These are phyloP conservation scores for Fusarium fracticaudum DNA, from an alignment of 2,329 filamentous ascomycete genomes.

Conservation along the genomic window DNA sequence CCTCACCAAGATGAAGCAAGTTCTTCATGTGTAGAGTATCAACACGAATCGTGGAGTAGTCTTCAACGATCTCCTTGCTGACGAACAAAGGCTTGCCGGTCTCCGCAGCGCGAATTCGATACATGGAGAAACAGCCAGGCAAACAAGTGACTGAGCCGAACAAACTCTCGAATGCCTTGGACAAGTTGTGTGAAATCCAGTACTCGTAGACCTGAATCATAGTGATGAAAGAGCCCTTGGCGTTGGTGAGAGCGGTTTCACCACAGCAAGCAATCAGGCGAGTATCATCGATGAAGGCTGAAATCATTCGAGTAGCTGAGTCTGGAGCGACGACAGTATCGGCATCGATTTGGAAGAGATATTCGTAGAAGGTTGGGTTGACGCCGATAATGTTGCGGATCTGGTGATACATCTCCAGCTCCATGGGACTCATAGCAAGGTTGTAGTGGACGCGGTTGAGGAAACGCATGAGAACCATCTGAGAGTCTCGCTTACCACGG, in stretches of 20 bases:
- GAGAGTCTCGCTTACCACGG: slow-evolving; percentile 98
- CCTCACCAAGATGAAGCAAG: slow-evolving; percentile 92
- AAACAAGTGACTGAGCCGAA: slow-evolving; percentile 98
- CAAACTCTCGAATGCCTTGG: slow-evolving; percentile 96
- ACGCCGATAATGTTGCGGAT: slow-evolving; percentile 99
- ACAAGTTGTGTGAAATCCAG: slow-evolving; percentile 97
- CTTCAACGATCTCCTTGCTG: slow-evolving; percentile 87
- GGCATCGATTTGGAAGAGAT: slow-evolving; percentile 94
- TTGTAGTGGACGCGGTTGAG: slow-evolving; percentile 99
- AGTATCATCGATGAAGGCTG: slow-evolving; percentile 90
- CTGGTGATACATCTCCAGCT: slow-evolving; percentile 98
- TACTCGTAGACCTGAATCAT: slow-evolving; percentile 99
- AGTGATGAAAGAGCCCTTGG: slow-evolving; percentile 91
- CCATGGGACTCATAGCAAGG: slow-evolving; percentile 91
- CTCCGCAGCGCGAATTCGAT: slow-evolving; percentile 93
- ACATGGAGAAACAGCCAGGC: slow-evolving; percentile 99
- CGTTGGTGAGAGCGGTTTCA: slow-evolving; percentile 92
- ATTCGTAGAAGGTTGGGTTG: slow-evolving; percentile 98
- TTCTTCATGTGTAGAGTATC: slow-evolving; percentile 99
- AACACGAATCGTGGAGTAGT: slow-evolving; percentile 91
- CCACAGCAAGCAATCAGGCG: slow-evolving; percentile 94
- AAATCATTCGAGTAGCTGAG: slow-evolving; percentile 90
- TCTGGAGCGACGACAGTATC: slow-evolving; percentile 94
- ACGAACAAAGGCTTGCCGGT: slow-evolving; percentile 96
- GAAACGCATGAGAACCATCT: slow-evolving; percentile 99